Evolutionary conservation across 2,329 filamentous ascomycete genomes (phyloP), one percentile per base, ranked within the genome.

Genomic region (Didymella lethalis): DNA sequence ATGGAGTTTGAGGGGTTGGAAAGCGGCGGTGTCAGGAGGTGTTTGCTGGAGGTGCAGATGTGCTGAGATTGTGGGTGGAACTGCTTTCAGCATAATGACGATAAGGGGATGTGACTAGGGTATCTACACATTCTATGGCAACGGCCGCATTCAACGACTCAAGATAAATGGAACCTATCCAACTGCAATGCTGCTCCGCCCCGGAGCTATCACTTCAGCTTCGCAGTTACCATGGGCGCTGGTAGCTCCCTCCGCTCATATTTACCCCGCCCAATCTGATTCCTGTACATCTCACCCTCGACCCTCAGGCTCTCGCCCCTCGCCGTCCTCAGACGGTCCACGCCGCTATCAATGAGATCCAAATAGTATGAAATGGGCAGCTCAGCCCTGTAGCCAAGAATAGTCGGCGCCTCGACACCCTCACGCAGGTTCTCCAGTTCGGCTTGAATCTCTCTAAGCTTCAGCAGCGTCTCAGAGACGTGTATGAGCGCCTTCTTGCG

Each of bases 351-450:
- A 61, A 95, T 92, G 55, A 87, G 88, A 65, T 92, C 87, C 40
- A 95, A 88, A 71, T 95, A 90, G 41, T 92, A 88, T 49, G 84
- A 84, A 4, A 95, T 79, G 2, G 90, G 90, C 10, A 92, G 81
- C 28, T 81, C 78, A 3, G 77, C 75, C 7, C 79, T 78, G 26
- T 81, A 83, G 1, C 83, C 83, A 11, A 88, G 68, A 10, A 89
- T 74, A 63, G 87, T 88, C 0, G 91, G 90, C 55, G 85, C 83
- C 0, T 86, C 87, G 10, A 93, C 89, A 6, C 88, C 81, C 59
- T 92, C 89, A 23, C 90, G 81, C 65, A 96, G 75, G 67, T 92
- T 89, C 64, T 88, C 87, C 12, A 96, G 78, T 44, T 87, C 87
- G 2, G 86, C 84, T 65, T 88, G 85, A 61, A 95, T 94, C 54